Evolutionary conservation across 2,329 filamentous ascomycete species (phyloP).

Genomic region (Sarocladium oryzae): DNA sequence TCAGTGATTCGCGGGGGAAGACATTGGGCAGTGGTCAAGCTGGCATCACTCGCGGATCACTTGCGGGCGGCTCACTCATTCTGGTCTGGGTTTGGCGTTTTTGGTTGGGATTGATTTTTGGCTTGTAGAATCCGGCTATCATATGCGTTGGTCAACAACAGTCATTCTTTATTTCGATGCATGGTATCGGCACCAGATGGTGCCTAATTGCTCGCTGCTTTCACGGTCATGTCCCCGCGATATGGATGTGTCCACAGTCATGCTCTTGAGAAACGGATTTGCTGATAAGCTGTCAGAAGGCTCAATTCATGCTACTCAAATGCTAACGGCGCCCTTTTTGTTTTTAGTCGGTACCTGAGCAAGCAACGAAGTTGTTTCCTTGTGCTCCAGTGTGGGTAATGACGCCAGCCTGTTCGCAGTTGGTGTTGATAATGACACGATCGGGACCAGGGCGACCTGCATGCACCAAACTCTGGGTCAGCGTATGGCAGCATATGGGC

Average conservation of each 20-base stretch:
- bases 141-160: neutral
- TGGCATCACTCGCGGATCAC: neutral
- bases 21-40: too few species aligned
- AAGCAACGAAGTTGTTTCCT: conserved; percentile 63
- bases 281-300: too few species aligned
- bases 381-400: conserved; percentile 67
- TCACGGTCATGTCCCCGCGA: too few species aligned
- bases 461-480: neutral
- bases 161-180: neutral
- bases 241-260: too few species aligned
- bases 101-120: neutral
- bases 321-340: neutral
- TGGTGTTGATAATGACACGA: conserved; percentile 54
- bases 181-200: neutral
- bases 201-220: neutral
- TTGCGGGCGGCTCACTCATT: conserved; percentile 3
- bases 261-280: too few species aligned
- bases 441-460: conserved; percentile 51
- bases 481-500: too few species aligned
- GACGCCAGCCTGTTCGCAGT: conserved; percentile 51
- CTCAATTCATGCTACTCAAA: neutral
- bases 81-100: conserved; percentile 1
- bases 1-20: too few species aligned
- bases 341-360: conserved; percentile 24
- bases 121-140: neutral